These are phyloP conservation scores for Kwoniella shivajii DNA, from an alignment of 1,284 basidiomycete genomes.

Conservation along the genomic window DNA sequence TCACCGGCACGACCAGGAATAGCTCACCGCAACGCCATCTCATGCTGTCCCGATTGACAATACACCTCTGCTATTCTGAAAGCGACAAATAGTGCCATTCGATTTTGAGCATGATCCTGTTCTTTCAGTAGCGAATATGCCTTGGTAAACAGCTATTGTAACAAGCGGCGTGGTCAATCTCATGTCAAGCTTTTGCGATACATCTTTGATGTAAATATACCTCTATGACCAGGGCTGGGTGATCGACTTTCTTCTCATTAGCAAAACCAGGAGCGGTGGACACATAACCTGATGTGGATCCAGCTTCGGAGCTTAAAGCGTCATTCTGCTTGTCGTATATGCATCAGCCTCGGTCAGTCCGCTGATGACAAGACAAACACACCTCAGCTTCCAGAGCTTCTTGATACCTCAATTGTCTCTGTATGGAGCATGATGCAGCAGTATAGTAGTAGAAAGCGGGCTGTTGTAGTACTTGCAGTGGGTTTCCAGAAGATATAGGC, in stretches of 20 bases:
- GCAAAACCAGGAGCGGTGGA: conserved; percentile 59
- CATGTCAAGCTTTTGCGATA: no score
- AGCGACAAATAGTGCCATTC: conserved; percentile 80
- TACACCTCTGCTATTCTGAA: conserved; percentile 83
- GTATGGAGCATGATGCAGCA: conserved; percentile 78
- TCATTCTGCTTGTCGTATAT: conserved; percentile 19
- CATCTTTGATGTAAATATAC: conserved; percentile 53
- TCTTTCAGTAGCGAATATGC: conserved; percentile 87
- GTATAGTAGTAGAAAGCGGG: conserved; percentile 89
- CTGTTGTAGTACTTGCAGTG: conserved; percentile 69
- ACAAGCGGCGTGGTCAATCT: not conserved
- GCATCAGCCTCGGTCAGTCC: conserved; percentile 5
- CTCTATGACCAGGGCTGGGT: conserved; percentile 77
- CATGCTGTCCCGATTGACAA: conserved; percentile 61
- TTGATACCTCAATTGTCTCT: conserved; percentile 68
- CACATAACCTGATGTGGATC: conserved; percentile 37
- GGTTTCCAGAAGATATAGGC: conserved; percentile 45
- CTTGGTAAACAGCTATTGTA: conserved; percentile 75
- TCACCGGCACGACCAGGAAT: not conserved
- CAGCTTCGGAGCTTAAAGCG: conserved; percentile 26
- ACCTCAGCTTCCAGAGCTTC: conserved; percentile 65
- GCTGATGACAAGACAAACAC: conserved; percentile 18
- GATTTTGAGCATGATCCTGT: conserved; percentile 58
- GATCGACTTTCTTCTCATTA: conserved; percentile 88
- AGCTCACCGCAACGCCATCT: conserved; percentile 74